Evolutionary conservation across 805 yeast species (phyloP).

Genomic region (Ogataea henricii): DNA sequence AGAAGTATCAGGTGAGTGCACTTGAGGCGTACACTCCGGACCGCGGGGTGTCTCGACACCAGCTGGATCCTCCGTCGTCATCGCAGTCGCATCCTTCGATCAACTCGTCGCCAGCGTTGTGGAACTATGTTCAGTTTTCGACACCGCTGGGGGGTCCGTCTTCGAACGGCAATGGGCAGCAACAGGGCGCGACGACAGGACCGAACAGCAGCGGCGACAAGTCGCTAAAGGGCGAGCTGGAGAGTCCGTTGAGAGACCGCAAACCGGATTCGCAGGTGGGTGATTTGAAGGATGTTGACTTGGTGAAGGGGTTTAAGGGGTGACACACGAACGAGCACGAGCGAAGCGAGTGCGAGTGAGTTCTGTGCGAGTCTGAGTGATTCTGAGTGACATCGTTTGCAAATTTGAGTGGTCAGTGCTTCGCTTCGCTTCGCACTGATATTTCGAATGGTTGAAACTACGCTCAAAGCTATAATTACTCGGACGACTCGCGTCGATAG

Average conservation of each 20-base stretch:
- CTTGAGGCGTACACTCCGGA: slow-evolving; percentile 68
- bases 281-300: slow-evolving; percentile 48
- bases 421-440: neutral
- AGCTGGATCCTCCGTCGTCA: slow-evolving; percentile 30
- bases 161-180: slow-evolving; percentile 19
- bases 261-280: slow-evolving; percentile 34
- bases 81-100: slow-evolving; percentile 44
- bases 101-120: slow-evolving; percentile 82
- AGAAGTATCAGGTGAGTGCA: slow-evolving; percentile 49
- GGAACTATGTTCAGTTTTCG: slow-evolving; percentile 85
- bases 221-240: slow-evolving; percentile 27
- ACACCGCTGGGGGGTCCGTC: slow-evolving; percentile 35
- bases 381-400: neutral
- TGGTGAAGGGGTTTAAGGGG: slow-evolving; percentile 47
- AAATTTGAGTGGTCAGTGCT: neutral
- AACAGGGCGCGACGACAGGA: slow-evolving; percentile 28
- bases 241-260: slow-evolving; percentile 33
- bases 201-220: slow-evolving; percentile 27
- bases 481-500: neutral
- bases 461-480: too few relatives aligned
- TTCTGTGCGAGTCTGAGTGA: neutral
- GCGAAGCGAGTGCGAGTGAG: neutral
- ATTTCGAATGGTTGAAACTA: neutral
- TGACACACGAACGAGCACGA: slow-evolving; percentile 1
- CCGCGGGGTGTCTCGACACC: slow-evolving; percentile 43